Evolutionary conservation across 805 yeast genomes (phyloP), one percentile per base, ranked within the genome.

Genomic region (Candida ipomoeae): DNA sequence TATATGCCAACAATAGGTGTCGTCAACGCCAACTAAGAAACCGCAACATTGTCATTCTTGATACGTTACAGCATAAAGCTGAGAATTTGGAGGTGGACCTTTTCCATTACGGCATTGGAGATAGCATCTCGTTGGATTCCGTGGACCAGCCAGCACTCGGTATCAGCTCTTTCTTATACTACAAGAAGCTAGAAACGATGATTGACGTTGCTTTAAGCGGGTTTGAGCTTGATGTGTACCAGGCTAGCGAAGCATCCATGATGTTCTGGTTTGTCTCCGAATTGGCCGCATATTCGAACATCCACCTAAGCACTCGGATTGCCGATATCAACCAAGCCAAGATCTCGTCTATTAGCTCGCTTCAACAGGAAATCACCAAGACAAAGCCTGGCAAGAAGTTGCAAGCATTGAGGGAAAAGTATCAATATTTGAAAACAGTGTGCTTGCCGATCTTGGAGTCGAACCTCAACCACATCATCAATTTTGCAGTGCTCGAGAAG

Each of bases 1-100:
- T 59, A 1, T 56, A 51, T 38, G 73, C 67, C 7, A 65, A 84
- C 63, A 92, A 92, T 60, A 83, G 89, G 34, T 82, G 95, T 45
- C 77, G 96, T 49, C 90, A 89, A 61, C 80, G 97, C 55, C 96
- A 89, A 63, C 80, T 85, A 42, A 60, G 54, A 68, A 85, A 59
- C 70, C 83, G 55, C 72, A 83, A 60, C 71, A 78, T 60, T 61
- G 82, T 49, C 59, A 77, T 42, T 56, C 88, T 92, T 86, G 97
- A 92, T 65, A 77, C 89, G 1, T 69, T 88, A 32, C 97, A 92
- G 61, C 94, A 87, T 8, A 77, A 77, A 38, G 76, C 86, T 48
- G 96, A 89, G 59, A 66, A 71, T 5, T 71, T 83, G 35, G 97
- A 89, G 62, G 55, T 74, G 14, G 73, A 70, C 6, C 49, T 79